These are phyloP conservation scores for Austroboletus novae-zelandiae DNA, from an alignment of 1,284 basidiomycete genomes.

Conservation along the genomic window DNA sequence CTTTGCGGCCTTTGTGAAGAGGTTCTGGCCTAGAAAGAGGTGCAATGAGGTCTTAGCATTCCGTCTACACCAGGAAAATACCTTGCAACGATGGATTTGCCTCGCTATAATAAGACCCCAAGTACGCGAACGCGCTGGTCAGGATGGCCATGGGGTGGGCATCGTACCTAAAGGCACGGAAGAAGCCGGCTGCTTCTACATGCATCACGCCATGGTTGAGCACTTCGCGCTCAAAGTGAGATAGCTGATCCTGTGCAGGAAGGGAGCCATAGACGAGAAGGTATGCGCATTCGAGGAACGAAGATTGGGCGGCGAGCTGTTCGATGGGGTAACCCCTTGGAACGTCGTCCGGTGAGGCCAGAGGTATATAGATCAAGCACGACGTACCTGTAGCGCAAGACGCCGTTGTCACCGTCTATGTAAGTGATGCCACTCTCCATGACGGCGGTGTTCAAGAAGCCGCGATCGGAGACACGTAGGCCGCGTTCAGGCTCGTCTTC, in stretches of 20 bases:
- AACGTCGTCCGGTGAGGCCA: not conserved
- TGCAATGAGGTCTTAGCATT: not conserved
- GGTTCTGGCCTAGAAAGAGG: conserved; percentile 58
- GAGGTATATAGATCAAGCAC: not conserved
- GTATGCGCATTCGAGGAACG: conserved; percentile 80
- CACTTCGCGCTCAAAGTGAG: conserved; percentile 69
- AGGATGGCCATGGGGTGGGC: conserved; percentile 89
- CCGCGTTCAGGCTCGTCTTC: conserved; percentile 86
- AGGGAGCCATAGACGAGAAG: conserved; percentile 85
- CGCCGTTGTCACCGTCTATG: conserved; percentile 84
- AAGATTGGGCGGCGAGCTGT: conserved; percentile 75
- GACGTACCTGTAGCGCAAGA: conserved; percentile 67
- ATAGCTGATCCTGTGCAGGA: conserved; percentile 63
- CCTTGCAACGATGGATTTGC: conserved; percentile 79
- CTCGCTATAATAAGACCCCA: conserved; percentile 82
- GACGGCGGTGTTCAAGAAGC: conserved; percentile 85
- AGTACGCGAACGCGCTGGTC: conserved; percentile 79
- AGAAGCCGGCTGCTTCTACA: conserved; percentile 77
- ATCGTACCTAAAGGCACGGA: conserved; percentile 82
- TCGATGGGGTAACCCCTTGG: conserved; percentile 89
- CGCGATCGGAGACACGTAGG: conserved; percentile 73
- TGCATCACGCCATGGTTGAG: conserved; percentile 78
- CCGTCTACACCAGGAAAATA: conserved; percentile 15
- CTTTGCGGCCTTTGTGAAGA: conserved; percentile 70
- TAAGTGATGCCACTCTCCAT: conserved; percentile 80